phyloP scores from a whole-genome alignment of 2,329 filamentous ascomycete genomes.

The Cadophora sp. region DNA sequence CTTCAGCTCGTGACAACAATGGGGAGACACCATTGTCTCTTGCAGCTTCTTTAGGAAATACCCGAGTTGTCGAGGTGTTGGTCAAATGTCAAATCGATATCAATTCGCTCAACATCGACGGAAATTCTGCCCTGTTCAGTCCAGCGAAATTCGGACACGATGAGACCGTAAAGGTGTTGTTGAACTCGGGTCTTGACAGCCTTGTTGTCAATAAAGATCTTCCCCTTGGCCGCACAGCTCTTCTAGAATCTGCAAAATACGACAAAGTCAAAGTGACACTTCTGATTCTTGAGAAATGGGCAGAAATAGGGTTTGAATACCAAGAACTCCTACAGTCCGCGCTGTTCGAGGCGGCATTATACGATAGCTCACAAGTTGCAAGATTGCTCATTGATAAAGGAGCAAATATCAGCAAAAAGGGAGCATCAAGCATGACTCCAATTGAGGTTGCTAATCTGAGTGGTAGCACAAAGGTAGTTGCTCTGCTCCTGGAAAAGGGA shows the following conservation, averaged over 20 bases:
- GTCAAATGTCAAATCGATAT: neutral
- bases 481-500: conserved; percentile 6
- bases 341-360: conserved; percentile 6
- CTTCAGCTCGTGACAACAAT: conserved; percentile 5
- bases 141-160: conserved; percentile 3
- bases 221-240: neutral
- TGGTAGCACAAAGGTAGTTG: conserved; percentile 6
- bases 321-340: neutral
- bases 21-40: conserved; percentile 8
- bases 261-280: neutral
- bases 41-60: neutral
- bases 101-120: conserved; percentile 9
- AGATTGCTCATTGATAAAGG: neutral
- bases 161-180: neutral
- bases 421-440: neutral
- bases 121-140: conserved; percentile 3
- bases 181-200: neutral
- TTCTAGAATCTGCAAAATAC: conserved; percentile 2
- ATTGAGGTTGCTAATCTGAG: neutral
- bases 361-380: conserved; percentile 8
- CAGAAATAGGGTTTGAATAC: neutral
- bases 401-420: neutral
- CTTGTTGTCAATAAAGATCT: neutral
- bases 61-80: neutral
- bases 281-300: neutral